These are phyloP conservation scores for Candida nanaspora DNA, from an alignment of 805 yeast genomes.

Conservation along the genomic window DNA sequence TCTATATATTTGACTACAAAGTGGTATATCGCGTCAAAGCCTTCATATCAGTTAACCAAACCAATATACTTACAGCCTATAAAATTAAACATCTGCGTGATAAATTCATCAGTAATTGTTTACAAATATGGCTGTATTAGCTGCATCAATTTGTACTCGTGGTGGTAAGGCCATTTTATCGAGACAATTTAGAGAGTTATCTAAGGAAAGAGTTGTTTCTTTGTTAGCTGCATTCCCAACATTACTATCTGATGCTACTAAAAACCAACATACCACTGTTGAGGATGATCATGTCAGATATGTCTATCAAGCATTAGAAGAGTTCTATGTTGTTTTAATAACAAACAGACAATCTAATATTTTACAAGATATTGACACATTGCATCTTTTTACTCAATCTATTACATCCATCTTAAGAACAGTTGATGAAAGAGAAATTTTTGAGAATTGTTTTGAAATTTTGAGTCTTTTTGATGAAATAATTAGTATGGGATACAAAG, in stretches of 20 bases:
- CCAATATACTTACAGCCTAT: not conserved
- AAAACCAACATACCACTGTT: constrained; percentile 84
- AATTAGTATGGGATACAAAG: constrained; percentile 82
- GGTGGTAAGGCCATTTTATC: constrained; percentile 89
- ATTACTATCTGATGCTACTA: constrained; percentile 57
- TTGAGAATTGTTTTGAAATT: constrained; percentile 80
- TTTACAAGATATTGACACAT: constrained; percentile 88
- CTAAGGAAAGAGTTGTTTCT: constrained; percentile 80
- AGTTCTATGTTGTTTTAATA: constrained; percentile 80
- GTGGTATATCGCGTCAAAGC: too few species aligned
- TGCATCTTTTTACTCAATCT: constrained; percentile 77
- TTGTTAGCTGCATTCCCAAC: constrained; percentile 81
- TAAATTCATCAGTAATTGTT: too few species aligned
- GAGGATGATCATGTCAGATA: constrained; percentile 90
- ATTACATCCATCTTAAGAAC: constrained; percentile 65
- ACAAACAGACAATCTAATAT: constrained; percentile 90
- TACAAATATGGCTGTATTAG: constrained; percentile 66
- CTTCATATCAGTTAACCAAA: not conserved
- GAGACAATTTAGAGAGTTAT: constrained; percentile 82
- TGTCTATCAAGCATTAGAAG: constrained; percentile 94
- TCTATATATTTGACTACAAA: too few species aligned
- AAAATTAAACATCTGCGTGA: not conserved
- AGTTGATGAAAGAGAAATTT: constrained; percentile 77
- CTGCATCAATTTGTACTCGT: constrained; percentile 91
- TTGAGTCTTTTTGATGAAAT: constrained; percentile 92